Conservation (phyloP, 2,329 filamentous ascomycete genomes). For the Ophiosphaerella herpotricha region DNA sequence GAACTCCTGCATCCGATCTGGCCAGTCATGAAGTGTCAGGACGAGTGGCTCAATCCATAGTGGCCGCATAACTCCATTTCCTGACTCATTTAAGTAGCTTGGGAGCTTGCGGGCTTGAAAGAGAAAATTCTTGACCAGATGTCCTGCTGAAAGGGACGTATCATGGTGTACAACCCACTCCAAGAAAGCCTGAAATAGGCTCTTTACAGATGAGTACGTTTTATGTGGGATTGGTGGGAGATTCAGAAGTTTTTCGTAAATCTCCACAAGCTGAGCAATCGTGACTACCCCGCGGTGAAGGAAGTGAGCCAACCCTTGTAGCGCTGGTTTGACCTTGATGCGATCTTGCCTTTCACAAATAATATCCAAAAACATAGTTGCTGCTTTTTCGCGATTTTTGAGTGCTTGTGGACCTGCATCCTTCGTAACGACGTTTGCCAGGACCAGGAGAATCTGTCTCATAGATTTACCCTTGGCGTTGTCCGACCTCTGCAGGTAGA, state of each 20-base stretch:
- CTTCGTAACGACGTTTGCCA: constrained; percentile 45
- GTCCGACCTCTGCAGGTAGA: constrained; percentile 50
- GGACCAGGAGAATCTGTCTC: constrained; percentile 50
- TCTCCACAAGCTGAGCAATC: constrained; percentile 44
- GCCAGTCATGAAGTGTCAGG: constrained; percentile 36
- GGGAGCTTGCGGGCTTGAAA: constrained; percentile 29
- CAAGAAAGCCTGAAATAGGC: constrained; percentile 35
- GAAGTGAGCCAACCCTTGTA: constrained; percentile 70
- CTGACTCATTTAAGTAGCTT: constrained; percentile 6
- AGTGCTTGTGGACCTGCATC: constrained; percentile 21
- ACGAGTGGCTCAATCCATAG: constrained; percentile 48
- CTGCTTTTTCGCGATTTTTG: constrained; percentile 32
- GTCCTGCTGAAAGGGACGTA: constrained; percentile 46
- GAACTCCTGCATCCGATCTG: constrained; percentile 46
- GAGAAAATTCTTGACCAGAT: constrained; percentile 44
- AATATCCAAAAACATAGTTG: constrained; percentile 59
- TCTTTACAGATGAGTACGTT: constrained; percentile 12
- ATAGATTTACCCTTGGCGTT: constrained; percentile 54
- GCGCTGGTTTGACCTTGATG: constrained; percentile 69
- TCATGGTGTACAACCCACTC: constrained; percentile 48
- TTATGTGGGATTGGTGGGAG: constrained; percentile 3
- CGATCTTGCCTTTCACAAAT: constrained; percentile 65
- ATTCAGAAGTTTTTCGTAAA: constrained; percentile 34
- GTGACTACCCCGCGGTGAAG: constrained; percentile 63
- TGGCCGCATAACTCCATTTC: constrained; percentile 15